A percentile compares a stretch with the other conserved stretches of the same genome.
Conservation (phyloP, 345 rosid species). For the Balakata baccata region DNA sequence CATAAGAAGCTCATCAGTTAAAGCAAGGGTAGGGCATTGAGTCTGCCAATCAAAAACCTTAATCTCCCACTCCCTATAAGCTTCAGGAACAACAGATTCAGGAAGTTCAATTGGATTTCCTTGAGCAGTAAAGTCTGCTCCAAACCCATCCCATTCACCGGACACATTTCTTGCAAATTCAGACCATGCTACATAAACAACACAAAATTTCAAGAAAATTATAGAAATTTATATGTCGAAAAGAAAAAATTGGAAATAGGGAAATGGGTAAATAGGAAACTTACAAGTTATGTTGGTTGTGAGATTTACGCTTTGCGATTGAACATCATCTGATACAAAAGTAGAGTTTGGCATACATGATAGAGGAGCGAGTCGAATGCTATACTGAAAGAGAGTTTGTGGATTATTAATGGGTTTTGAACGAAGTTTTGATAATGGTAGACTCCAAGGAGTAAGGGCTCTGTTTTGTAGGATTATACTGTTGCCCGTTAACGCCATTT, state of each 20-base stretch:
- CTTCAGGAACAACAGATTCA: slow-evolving; percentile 82
- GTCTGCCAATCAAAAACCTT: slow-evolving; percentile 97
- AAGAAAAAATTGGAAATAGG: slow-evolving; percentile 5
- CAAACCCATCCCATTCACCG: slow-evolving; percentile 97
- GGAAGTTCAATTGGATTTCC: slow-evolving; percentile 81
- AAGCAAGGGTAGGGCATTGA: slow-evolving; percentile 89
- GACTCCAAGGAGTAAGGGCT: slow-evolving; percentile 18
- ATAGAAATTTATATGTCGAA: neutral
- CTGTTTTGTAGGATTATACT: slow-evolving; percentile 26
- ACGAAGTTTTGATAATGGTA: slow-evolving; percentile 24
- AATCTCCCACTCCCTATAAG: slow-evolving; percentile 94
- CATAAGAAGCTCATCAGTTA: slow-evolving; percentile 35
- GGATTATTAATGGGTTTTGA: slow-evolving; percentile 3
- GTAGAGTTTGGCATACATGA: slow-evolving; percentile 21
- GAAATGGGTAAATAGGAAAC: neutral
- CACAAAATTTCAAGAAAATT: neutral
- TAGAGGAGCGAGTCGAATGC: neutral
- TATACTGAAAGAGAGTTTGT: neutral
- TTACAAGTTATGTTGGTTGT: slow-evolving; percentile 19
- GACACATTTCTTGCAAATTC: slow-evolving; percentile 71
- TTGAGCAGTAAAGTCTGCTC: slow-evolving; percentile 71
- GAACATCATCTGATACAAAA: slow-evolving; percentile 18
- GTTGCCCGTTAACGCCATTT: slow-evolving; percentile 38
- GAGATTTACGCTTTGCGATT: slow-evolving; percentile 18
- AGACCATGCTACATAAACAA: slow-evolving; percentile 46